Percentiles rank a stretch among this genome's conserved stretches.
Evolutionary conservation across 176 grass and related monocot genomes (phyloP).

Genomic region (Lolium perenne): DNA sequence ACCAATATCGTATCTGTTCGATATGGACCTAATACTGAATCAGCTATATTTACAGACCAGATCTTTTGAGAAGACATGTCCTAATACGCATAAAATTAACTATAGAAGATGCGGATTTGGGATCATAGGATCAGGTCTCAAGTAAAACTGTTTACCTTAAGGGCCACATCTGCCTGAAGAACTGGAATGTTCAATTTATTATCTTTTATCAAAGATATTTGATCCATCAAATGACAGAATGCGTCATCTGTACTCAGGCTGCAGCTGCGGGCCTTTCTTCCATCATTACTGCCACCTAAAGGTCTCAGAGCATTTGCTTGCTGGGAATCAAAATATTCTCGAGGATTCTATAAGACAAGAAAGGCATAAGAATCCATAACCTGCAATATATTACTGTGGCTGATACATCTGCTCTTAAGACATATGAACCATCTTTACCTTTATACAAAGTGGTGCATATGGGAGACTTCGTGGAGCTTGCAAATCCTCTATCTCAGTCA

Average conservation of each 20-base stretch:
- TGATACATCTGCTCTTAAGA: slow-evolving; percentile 3
- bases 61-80: neutral
- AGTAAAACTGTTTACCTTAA: slow-evolving; percentile 69
- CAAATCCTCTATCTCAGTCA: slow-evolving; percentile 95
- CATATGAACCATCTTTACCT: slow-evolving; percentile 52
- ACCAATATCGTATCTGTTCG: too few relatives aligned
- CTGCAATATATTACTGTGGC: neutral
- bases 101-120: neutral
- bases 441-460: slow-evolving; percentile 90
- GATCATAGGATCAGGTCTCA: neutral
- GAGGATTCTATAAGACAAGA: slow-evolving; percentile 75
- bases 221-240: slow-evolving; percentile 66
- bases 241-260: slow-evolving; percentile 72
- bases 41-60: neutral
- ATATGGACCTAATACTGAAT: neutral
- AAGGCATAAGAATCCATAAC: slow-evolving; percentile 34
- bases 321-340: slow-evolving; percentile 96
- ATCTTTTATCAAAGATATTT: slow-evolving; percentile 77
- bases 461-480: slow-evolving; percentile 61
- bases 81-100: slow-evolving; percentile 1
- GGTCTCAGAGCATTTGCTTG: slow-evolving; percentile 93
- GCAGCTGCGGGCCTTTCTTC: slow-evolving; percentile 55
- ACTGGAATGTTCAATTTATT: slow-evolving; percentile 58
- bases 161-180: slow-evolving; percentile 72
- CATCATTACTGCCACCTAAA: slow-evolving; percentile 65